Evolutionary conservation across 768 basidiomycete genomes (phyloP), one percentile per base, ranked within the genome.

Genomic region (Psilocybe cubensis): DNA sequence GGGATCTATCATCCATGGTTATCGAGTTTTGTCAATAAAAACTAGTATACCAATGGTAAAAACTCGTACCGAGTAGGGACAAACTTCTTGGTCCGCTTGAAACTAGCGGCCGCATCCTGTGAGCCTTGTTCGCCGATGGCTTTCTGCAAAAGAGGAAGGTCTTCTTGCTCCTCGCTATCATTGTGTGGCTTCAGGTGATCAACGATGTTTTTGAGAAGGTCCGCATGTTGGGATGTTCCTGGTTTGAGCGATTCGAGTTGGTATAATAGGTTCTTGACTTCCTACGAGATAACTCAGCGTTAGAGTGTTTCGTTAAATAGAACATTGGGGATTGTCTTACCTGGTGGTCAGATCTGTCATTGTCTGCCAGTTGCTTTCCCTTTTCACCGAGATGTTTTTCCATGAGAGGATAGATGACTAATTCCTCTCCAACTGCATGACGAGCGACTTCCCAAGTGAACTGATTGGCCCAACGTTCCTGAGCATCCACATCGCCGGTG

Each of bases 351-450:
- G 64, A 73, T 11, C 84, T 76, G 65, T 88, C 86, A 28, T 81
- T 70, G 58, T 84, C 78, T 0, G 85, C 79, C 17, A 87, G 76
- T 41, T 77, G 52, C 44, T 68, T 66, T 3, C 85, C 87, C 60
- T 81, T 65, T 2, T 70, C 70, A 4, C 85, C 85, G 54, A 87
- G 78, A 52, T 81, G 73, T 56, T 78, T 73, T 63, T 86, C 84
- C 75, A 86, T 80, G 44, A 85, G 74, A 12, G 85, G 86, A 62
- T 87, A 87, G 0, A 86, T 80, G 33, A 88, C 74, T 35, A 87
- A 78, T 66, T 88, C 86, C 66, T 87, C 86, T 12, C 79, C 83
- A 6, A 82, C 79, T 3, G 85, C 81, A 57, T 87, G 85, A 0
- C 83, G 76, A 1, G 84, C 85, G 38, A 87, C 73, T 68, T 85